Evolutionary conservation across 2,329 filamentous ascomycete species (phyloP), one percentile per base, ranked within the genome.

Genomic region (Scytalidium sp.): DNA sequence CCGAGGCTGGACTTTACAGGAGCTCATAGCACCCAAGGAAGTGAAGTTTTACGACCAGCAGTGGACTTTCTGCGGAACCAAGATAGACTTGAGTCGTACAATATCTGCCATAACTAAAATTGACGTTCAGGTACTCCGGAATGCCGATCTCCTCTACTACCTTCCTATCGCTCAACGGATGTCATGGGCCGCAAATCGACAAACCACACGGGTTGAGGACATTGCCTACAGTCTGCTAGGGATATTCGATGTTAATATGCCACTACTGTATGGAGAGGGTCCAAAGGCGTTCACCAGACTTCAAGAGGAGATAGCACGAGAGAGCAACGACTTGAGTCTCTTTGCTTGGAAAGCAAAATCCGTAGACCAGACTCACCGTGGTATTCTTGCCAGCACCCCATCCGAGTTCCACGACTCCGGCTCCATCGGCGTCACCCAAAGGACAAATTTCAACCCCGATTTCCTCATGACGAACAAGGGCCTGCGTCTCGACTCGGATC

Each of bases 191-290:
- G 60, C 68, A 0, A 43, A 56, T 3, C 60, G 71, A 0, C 20
- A 53, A 1, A 71, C 70, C 0, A 65, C 62, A 0, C 53, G 67
- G 2, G 7, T 45, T 0, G 72, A 75, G 42, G 73, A 75, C 32
- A 61, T 63, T n/a, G 70, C 72, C 0, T 75, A 75, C 27, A 71
- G 64, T 11, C 58, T 75, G 0, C 50, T 75, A 3, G 72, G 73
- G 0, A 61, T 75, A 0, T 75, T 76, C 25, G 60, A 62, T 1
- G 63, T 75, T n/a, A 68, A 70, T 32, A 73, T 76, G 67, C 66
- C 71, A 0, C 52, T 74, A 3, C 39, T 74, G 0, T 75, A 75
- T 44, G 73, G 73, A 0, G 67, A 71, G 40, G 66, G 64, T 0
- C 1, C 19, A 0, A 60, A 56, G 0, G 62, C 70, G 0, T 71